Evolutionary conservation across 202 grass and related monocot genomes (phyloP).

Genomic region (Hordeum pubiflorum): DNA sequence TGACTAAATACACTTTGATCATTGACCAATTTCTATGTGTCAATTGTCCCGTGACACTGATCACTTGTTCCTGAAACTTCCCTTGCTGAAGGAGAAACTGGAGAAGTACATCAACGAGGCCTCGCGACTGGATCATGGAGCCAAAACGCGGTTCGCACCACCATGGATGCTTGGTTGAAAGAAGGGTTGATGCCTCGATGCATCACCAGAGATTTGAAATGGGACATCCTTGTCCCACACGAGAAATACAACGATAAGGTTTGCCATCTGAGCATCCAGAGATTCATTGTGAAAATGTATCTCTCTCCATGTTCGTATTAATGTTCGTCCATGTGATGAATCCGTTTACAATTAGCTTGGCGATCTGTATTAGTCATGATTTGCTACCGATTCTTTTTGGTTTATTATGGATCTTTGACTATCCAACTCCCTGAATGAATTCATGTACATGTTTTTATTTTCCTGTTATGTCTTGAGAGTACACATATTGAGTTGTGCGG

Average conservation of each 20-base stretch:
- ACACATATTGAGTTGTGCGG: no score
- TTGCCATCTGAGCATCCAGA: neutral
- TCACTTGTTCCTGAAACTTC: slow-evolving; percentile 52
- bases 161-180: slow-evolving; percentile 60
- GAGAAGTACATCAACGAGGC: slow-evolving; percentile 31
- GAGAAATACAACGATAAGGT: slow-evolving; percentile 75
- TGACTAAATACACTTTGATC: no score
- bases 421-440: no score
- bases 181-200: slow-evolving; percentile 64
- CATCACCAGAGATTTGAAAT: slow-evolving; percentile 74
- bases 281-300: neutral
- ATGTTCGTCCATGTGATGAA: neutral
- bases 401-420: no score
- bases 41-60: slow-evolving; percentile 9
- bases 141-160: slow-evolving; percentile 43
- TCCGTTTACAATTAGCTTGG: neutral
- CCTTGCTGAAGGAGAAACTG: slow-evolving; percentile 37
- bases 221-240: no score
- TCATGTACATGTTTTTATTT: no score
- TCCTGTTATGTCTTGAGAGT: no score
- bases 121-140: slow-evolving; percentile 46
- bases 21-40: no score
- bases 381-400: no score
- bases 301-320: neutral
- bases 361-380: no score